Evolutionary conservation across 495 filamentous ascomycete genomes (phyloP).

Genomic region (Physcia stellaris): DNA sequence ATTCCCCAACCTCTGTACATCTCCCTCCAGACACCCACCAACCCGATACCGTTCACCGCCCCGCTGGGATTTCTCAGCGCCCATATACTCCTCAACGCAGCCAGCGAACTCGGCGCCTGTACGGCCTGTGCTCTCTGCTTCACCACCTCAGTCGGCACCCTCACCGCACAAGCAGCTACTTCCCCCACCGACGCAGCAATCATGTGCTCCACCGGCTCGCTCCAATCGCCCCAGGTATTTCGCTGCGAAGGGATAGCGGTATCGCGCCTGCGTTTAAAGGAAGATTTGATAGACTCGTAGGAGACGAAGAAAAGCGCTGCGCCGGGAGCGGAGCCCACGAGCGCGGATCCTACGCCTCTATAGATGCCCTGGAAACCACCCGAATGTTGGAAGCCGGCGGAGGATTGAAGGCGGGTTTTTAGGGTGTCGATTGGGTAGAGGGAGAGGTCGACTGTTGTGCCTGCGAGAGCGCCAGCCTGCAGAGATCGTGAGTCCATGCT

Average conservation of each 20-base stretch:
- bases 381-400: constrained; percentile 53
- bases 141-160: constrained; percentile 91
- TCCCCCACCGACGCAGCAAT: constrained; percentile 79
- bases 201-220: constrained; percentile 51
- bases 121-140: constrained; percentile 92
- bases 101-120: constrained; percentile 47
- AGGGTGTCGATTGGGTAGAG: constrained; percentile 87
- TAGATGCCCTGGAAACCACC: constrained; percentile 69
- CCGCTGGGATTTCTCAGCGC: constrained; percentile 29
- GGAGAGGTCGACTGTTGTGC: constrained; percentile 79
- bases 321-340: constrained; percentile 77
- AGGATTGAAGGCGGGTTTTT: constrained; percentile 87
- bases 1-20: constrained; percentile 83
- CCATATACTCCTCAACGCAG: constrained; percentile 57
- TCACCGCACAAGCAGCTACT: constrained; percentile 79
- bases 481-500: constrained; percentile 18
- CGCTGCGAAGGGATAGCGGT: neutral
- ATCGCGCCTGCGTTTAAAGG: constrained; percentile 22
- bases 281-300: constrained; percentile 69
- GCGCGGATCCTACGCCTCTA: constrained; percentile 51
- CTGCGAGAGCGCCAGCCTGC: constrained; percentile 67
- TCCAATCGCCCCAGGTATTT: constrained; percentile 13
- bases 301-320: constrained; percentile 97
- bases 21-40: constrained; percentile 55
- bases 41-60: constrained; percentile 21